Conservation (phyloP, 2,329 filamentous ascomycete genomes). For the Colletotrichum sp. region DNA sequence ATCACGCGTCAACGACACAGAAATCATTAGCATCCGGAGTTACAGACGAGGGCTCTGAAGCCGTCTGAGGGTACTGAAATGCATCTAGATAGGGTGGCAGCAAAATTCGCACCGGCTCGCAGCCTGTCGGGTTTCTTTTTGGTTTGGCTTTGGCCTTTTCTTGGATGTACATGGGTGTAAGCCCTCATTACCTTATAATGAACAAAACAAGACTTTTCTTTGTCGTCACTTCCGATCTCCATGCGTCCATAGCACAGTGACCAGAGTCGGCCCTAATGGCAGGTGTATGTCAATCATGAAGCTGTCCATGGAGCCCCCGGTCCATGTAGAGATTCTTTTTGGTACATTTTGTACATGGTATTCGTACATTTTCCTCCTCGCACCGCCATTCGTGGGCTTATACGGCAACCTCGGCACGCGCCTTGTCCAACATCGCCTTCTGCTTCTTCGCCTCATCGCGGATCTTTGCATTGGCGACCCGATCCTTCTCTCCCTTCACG, state of each 20-base stretch:
- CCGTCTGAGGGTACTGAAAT: neutral
- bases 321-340: slow-evolving; percentile 14
- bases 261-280: neutral
- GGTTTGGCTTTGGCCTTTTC: neutral
- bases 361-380: slow-evolving; percentile 9
- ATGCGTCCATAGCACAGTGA: neutral
- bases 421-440: slow-evolving; percentile 53
- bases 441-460: slow-evolving; percentile 66
- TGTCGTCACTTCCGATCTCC: neutral
- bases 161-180: slow-evolving; percentile 5
- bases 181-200: neutral
- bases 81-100: neutral
- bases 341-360: slow-evolving; percentile 22
- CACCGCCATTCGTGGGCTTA: slow-evolving; percentile 14
- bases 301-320: neutral
- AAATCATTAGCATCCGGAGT: slow-evolving; percentile 6
- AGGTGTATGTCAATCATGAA: neutral
- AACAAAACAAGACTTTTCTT: neutral
- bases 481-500: slow-evolving; percentile 58
- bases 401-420: slow-evolving; percentile 34
- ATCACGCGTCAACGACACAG: slow-evolving; percentile 6
- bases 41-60: neutral
- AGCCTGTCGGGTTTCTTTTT: neutral
- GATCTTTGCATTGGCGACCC: slow-evolving; percentile 55
- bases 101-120: neutral